Evolutionary conservation across 257 asterid species (phyloP), one percentile per base, ranked within the genome.

Genomic region (Nicotiana sylvestris): DNA sequence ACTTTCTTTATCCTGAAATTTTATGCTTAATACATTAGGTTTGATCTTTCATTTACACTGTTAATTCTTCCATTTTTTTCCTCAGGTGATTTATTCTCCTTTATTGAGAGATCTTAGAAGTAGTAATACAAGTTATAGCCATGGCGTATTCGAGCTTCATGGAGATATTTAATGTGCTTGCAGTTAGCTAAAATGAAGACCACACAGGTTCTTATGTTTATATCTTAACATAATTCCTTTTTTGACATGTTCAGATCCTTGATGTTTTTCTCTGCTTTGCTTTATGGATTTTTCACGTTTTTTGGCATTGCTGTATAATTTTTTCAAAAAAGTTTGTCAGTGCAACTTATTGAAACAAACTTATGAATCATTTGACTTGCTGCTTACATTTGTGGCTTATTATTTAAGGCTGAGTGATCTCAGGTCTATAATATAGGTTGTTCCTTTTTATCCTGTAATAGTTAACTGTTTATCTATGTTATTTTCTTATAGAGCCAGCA

Each of bases 131-230:
- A 70, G 58, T 46, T 65, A 37, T 80, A 62, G 76, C 77, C 18
- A 67, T 80, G 82, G 70, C 16, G 9, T 65, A 9, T 29, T 65
- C 33, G 61, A 64, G 33, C 29, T 66, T 81, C 66, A 81, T 32
- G 46, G 55, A 66, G 77, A 81, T 65, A 81, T 29, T 81, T 81
- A 81, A 18, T 81, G 78, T 81, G 33, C 65, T 81, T 66, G 72
- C 66, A 81, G 32, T 81, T 39, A 69, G 77, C 77, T 65, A 65
- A 78, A 66, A 81, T 81, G 83, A 81, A 81, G 77, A 81, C 66
- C 43, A 27, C 77, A 30, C 83, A 81, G 83, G 83, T 81, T 9
- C 62, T 81, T 66, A 17, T 57, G 65, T 49, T 46, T 39, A 65
- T 69, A 65, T 25, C 17, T 81, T 57, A 27, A 30, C 46, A 29